Percentiles rank a stretch among this genome's conserved stretches.
Evolutionary conservation across 257 asterid species (phyloP).

Genomic region (Craterostigma plantagineum): DNA sequence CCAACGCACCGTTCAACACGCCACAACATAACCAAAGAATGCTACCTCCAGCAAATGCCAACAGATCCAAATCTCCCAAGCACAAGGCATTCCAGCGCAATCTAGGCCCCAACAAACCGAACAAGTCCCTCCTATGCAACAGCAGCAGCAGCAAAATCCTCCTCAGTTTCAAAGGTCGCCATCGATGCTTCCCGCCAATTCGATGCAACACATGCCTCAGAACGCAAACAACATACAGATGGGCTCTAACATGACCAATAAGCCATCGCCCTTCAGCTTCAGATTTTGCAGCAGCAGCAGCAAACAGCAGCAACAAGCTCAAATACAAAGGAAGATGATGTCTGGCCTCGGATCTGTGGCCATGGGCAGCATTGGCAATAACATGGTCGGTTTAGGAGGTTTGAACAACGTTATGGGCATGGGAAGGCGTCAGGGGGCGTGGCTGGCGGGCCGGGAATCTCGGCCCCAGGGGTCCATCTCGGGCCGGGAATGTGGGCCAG

Average conservation of each 20-base stretch:
- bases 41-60: conserved; percentile 57
- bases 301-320: conserved; percentile 27
- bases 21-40: conserved; percentile 34
- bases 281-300: conserved; percentile 45
- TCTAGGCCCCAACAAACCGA: conserved; percentile 60
- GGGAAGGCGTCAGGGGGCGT: conserved; percentile 43
- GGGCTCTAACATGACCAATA: conserved; percentile 43
- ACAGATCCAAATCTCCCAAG: conserved; percentile 66
- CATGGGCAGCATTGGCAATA: conserved; percentile 56
- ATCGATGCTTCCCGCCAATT: conserved; percentile 44
- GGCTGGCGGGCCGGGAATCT: conserved; percentile 46
- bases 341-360: conserved; percentile 50
- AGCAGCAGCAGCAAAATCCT: conserved; percentile 45
- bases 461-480: conserved; percentile 61
- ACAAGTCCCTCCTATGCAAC: conserved; percentile 36
- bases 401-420: conserved; percentile 58
- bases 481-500: conserved; percentile 48
- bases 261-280: conserved; percentile 41
- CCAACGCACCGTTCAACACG: conserved; percentile 25
- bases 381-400: conserved; percentile 65
- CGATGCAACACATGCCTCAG: conserved; percentile 50
- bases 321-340: conserved; percentile 69
- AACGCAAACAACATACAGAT: conserved; percentile 41
- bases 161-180: conserved; percentile 68
- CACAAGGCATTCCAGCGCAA: conserved; percentile 43